Evolutionary conservation across 2,329 filamentous ascomycete genomes (phyloP).

Genomic region (Neofusicoccum cordaticola): DNA sequence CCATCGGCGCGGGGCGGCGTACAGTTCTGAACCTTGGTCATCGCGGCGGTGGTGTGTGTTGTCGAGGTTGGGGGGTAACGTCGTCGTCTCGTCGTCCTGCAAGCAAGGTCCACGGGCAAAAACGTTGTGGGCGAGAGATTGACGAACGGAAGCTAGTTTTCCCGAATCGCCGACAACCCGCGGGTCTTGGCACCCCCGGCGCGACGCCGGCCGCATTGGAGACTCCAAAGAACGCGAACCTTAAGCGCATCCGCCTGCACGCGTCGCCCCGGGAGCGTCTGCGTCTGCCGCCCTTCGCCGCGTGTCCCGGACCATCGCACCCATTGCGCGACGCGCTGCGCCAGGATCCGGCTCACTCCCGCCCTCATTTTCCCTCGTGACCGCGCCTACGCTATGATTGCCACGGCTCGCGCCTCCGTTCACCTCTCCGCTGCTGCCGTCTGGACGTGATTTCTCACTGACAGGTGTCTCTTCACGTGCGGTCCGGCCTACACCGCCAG

Average conservation of each 20-base stretch:
- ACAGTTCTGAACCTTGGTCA: conserved; percentile 69
- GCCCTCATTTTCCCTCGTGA: not conserved
- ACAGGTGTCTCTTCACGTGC: not conserved
- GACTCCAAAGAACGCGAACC: not conserved
- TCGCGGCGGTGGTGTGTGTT: conserved; percentile 45
- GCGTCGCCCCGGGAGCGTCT: not conserved
- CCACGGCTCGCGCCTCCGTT: not conserved
- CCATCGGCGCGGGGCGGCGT: conserved; percentile 29
- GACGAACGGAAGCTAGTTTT: conserved; percentile 9
- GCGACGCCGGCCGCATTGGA: not conserved
- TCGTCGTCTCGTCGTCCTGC: conserved; percentile 17
- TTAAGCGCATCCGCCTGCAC: not conserved
- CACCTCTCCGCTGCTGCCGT: not conserved
- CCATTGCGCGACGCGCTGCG: not conserved
- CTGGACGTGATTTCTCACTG: not conserved
- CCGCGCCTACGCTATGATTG: not conserved
- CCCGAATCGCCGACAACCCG: not conserved
- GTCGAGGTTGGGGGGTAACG: conserved; percentile 15
- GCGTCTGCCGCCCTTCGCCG: not conserved
- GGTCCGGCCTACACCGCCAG: too few species aligned
- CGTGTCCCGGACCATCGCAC: not conserved
- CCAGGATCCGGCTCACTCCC: too few species aligned
- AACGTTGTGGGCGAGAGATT: conserved; percentile 15
- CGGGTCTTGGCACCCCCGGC: not conserved
- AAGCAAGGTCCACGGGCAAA: conserved; percentile 2